phyloP scores from a whole-genome alignment of 305 asterid species.

The Fraxinus angustifolia region DNA sequence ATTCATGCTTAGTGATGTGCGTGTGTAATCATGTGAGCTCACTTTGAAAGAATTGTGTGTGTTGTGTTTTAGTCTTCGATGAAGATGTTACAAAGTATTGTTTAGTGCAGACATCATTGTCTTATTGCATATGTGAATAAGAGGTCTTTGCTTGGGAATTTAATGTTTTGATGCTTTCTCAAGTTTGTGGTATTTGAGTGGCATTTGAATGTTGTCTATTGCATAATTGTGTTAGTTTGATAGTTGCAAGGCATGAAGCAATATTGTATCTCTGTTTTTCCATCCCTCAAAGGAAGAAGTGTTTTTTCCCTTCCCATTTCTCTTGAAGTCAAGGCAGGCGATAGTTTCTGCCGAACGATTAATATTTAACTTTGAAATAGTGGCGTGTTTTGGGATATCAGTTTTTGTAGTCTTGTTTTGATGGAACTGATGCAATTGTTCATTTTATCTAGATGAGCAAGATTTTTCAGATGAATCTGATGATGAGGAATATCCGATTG shows the following conservation, averaged over 20 bases:
- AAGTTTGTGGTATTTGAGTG: not conserved
- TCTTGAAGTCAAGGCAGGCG: not conserved
- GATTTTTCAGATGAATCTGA: slow-evolving; percentile 24
- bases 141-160: not conserved
- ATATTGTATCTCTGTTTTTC: too few relatives aligned
- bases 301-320: not conserved
- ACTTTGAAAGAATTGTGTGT: not conserved
- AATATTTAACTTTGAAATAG: not conserved
- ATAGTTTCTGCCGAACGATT: not conserved
- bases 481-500: slow-evolving; percentile 31
- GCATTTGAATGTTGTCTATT: not conserved
- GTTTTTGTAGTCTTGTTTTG: not conserved
- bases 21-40: not conserved
- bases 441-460: slow-evolving; percentile 29
- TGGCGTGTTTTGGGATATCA: not conserved
- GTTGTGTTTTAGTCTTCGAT: not conserved
- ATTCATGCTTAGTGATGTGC: not conserved
- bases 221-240: not conserved
- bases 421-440: not conserved
- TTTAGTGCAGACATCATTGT: not conserved
- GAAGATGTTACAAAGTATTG: not conserved
- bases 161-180: not conserved
- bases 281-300: not conserved
- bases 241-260: not conserved
- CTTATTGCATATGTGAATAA: not conserved